Evolutionary conservation across 164 flowering plant species (phyloP), one percentile per base, ranked within the genome.

Genomic region (Paratinospora sagittata): DNA sequence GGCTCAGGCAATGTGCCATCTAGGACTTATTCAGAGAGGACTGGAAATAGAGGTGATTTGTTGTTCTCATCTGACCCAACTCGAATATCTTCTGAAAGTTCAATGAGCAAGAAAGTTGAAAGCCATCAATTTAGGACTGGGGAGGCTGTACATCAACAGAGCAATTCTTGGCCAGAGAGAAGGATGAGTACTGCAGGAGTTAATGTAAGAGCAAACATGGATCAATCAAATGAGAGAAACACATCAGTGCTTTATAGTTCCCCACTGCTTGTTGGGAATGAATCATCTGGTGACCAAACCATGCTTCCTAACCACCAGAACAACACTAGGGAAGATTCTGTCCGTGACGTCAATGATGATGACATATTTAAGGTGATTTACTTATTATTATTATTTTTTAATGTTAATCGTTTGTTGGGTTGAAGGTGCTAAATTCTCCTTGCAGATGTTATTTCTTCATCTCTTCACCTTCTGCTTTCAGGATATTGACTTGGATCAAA

Each of bases 401-500:
- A 60, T 27, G 27, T 62, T 60, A 64, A 21, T 19, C 52, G 9
- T 71, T 23, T 66, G 13, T 36, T 19, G 21, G 36, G 14, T 60
- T 47, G 26, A 43, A 34, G 34, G 33, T 61, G 64, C 30, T 26
- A 4, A 27, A 24, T 6, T 61, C 64, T 61, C 16, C 5, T 16
- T 16, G 17, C 26, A 24, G 3, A 26, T 55, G 21, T 23, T 43
- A 43, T 19, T 55, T 19, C 61, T 55, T 21, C 61, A 11, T 24
- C 7, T 45, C 19, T 58, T 41, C 58, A 33, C 36, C 21, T 77
- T 61, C 81, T 69, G 72, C 62, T 74, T 79, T 65, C 87, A 95
- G 97, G 77, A 79, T 80, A 84, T 95, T 73, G 98, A 95, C 76
- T 87, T 95, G 66, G 99, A 95, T 78, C 96, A 91, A 81, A 90